These are phyloP conservation scores for Ophiostoma himal-ulmi DNA, from an alignment of 2,329 filamentous ascomycete species.

Conservation along the genomic window DNA sequence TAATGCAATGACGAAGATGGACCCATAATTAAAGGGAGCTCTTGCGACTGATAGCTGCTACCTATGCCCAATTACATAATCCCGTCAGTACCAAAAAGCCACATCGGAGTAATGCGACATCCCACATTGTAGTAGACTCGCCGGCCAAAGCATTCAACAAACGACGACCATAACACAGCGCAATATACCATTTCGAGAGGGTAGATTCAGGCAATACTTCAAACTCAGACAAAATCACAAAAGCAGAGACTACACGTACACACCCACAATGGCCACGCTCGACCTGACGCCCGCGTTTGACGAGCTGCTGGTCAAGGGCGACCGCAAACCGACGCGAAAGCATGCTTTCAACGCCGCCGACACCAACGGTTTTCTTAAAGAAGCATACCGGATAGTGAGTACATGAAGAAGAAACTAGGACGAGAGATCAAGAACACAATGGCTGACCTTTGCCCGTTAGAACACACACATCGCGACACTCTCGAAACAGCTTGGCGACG, in stretches of 20 bases:
- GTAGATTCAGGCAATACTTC: too few relatives aligned
- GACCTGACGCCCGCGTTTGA: constrained; percentile 67
- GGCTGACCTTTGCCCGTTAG: constrained; percentile 39
- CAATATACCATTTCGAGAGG: neutral
- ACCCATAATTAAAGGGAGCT: neutral
- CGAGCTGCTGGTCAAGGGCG: constrained; percentile 51
- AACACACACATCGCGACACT: constrained; percentile 80
- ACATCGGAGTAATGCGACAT: neutral
- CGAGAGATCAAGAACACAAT: neutral
- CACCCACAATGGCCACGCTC: constrained; percentile 31
- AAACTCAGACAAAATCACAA: too few relatives aligned
- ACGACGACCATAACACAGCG: neutral
- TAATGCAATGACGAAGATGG: neutral
- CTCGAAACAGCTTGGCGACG: constrained; percentile 69
- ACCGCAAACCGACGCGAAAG: constrained; percentile 21
- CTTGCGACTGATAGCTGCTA: neutral
- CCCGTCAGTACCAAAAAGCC: neutral
- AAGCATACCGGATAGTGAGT: constrained; percentile 84
- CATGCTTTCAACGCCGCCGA: constrained; percentile 42
- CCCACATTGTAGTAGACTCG: neutral
- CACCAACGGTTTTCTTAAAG: constrained; percentile 83
- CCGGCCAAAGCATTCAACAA: neutral
- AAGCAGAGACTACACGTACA: neutral
- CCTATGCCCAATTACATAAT: neutral
- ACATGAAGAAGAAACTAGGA: neutral